Conservation (phyloP, 73 alveolate genomes). For the Paramecium pentaurelia region DNA sequence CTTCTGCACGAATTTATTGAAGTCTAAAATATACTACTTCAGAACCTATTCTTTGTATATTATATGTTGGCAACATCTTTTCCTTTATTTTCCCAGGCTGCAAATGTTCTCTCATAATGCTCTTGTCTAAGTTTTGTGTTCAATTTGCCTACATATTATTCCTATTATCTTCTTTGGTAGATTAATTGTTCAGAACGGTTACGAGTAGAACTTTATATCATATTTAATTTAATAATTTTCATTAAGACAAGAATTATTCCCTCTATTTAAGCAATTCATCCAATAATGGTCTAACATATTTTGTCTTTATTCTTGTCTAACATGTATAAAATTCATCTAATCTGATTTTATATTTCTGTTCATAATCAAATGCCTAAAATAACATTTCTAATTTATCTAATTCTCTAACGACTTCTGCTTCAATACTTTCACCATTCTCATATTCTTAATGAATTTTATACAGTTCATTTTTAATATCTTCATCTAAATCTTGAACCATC, state of each 20-base stretch:
- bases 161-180: not conserved
- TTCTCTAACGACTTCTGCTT: not conserved
- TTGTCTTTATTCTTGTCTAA: not conserved
- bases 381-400: not conserved
- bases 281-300: not conserved
- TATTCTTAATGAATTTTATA: conserved; percentile 56
- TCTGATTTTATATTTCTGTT: not conserved
- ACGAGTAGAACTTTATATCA: conserved; percentile 40
- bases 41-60: conserved; percentile 36
- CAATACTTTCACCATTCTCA: not conserved
- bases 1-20: not conserved
- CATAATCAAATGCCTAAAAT: not conserved
- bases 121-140: conserved; percentile 37
- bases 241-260: not conserved
- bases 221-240: not conserved
- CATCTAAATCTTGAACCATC: not conserved
- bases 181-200: conserved; percentile 42
- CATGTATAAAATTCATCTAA: not conserved
- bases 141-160: not conserved
- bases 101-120: conserved; percentile 48
- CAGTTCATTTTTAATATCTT: conserved; percentile 41
- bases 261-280: not conserved
- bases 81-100: conserved; percentile 57
- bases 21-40: not conserved
- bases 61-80: conserved; percentile 25